phyloP scores from a whole-genome alignment of 2,329 filamentous ascomycete species.

The Cercospora canescens region DNA sequence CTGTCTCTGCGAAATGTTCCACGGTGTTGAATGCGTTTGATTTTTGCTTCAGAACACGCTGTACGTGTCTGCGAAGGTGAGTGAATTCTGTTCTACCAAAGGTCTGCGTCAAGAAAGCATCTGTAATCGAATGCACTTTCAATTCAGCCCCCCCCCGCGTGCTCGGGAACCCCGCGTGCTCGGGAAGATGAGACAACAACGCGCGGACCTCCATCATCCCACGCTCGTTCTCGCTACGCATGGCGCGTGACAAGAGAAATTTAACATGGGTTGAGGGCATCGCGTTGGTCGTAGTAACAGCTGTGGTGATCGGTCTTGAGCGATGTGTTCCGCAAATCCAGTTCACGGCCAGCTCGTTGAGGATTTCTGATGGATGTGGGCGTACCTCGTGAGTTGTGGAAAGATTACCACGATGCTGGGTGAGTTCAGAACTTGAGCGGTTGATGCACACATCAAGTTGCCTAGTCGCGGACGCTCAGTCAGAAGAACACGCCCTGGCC shows the following conservation, averaged over 20 bases:
- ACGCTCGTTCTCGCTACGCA: neutral
- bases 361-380: neutral
- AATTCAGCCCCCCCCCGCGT: neutral
- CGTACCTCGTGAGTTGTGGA: neutral
- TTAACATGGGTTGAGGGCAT: neutral
- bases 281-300: neutral
- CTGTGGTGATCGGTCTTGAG: neutral
- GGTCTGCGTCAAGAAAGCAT: neutral
- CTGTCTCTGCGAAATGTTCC: neutral
- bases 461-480: neutral
- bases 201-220: neutral
- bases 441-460: too few relatives aligned
- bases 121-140: neutral
- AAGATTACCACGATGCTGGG: neutral
- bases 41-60: neutral
- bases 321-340: neutral
- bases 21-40: neutral
- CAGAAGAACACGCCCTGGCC: neutral
- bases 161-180: neutral
- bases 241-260: neutral
- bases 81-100: neutral
- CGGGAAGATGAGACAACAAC: neutral
- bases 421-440: too few relatives aligned
- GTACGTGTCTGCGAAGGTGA: neutral
- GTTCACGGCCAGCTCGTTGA: neutral